phyloP scores from a whole-genome alignment of 306 rosid species.

The Sphenostylis stenocarpa region DNA sequence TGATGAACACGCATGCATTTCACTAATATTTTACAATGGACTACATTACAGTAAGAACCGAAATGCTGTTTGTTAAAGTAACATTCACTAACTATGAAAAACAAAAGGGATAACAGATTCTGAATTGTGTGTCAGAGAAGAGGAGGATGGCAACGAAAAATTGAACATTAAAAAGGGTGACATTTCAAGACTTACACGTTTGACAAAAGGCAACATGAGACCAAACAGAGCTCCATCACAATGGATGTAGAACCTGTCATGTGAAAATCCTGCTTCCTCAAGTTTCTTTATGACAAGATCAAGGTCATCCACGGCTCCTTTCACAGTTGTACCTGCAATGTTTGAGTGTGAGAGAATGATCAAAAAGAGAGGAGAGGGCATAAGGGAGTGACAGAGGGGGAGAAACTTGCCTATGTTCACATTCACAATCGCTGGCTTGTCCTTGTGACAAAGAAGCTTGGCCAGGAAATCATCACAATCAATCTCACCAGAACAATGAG shows the following conservation, averaged over 20 bases:
- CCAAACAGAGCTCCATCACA: constrained; percentile 15
- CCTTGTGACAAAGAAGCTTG: constrained; percentile 18
- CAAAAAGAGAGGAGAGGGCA: not conserved
- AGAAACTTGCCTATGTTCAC: constrained; percentile 10
- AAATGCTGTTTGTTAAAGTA: not conserved
- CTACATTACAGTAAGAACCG: not conserved
- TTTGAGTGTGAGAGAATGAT: not conserved
- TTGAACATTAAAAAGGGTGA: not conserved
- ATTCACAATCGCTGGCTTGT: constrained; percentile 13
- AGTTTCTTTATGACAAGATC: constrained; percentile 7
- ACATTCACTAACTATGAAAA: not conserved
- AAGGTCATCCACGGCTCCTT: constrained; percentile 13
- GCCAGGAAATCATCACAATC: constrained; percentile 9
- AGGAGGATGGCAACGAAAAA: not conserved
- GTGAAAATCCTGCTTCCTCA: constrained; percentile 7
- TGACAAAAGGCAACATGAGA: constrained; percentile 18
- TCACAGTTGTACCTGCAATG: constrained; percentile 10
- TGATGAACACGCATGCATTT: not conserved
- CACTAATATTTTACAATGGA: no score
- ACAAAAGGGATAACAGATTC: not conserved
- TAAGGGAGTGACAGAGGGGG: not conserved
- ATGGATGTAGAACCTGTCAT: constrained; percentile 13
- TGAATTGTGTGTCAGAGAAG: not conserved
- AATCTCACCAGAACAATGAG: constrained; percentile 17
- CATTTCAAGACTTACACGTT: not conserved